These are phyloP conservation scores for Arthrobotrys conoides DNA, from an alignment of 2,329 filamentous ascomycete genomes.

Conservation along the genomic window DNA sequence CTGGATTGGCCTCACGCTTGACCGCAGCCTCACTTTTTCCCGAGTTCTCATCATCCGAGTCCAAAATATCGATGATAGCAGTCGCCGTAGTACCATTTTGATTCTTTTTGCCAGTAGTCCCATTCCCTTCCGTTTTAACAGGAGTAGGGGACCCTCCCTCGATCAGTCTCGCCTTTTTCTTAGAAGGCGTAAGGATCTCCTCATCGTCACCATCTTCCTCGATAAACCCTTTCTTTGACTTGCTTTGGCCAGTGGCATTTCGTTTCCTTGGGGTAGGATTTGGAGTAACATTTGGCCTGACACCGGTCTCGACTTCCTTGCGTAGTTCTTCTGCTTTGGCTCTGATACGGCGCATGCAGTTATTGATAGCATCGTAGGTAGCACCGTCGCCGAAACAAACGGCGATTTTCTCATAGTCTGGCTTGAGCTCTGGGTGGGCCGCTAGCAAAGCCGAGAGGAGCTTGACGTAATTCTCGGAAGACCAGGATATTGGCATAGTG, in stretches of 20 bases:
- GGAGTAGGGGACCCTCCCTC: constrained; percentile 32
- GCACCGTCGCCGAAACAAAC: constrained; percentile 57
- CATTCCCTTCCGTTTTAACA: constrained; percentile 8
- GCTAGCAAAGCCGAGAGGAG: constrained; percentile 50
- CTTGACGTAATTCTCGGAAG: constrained; percentile 57
- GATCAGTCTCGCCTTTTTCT: constrained; percentile 51
- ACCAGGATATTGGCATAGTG: constrained; percentile 53
- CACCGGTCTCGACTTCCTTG: constrained; percentile 49
- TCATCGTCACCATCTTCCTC: constrained; percentile 50
- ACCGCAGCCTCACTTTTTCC: constrained; percentile 3
- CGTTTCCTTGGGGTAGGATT: constrained; percentile 47
- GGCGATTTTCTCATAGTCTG: constrained; percentile 37
- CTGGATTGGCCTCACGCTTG: constrained; percentile 21
- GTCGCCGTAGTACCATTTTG: constrained; percentile 4
- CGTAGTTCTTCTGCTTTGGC: constrained; percentile 38
- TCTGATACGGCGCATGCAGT: constrained; percentile 50
- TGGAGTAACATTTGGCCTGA: constrained; percentile 43
- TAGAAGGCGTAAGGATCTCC: constrained; percentile 47
- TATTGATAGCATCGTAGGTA: constrained; percentile 56
- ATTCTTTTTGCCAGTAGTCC: not conserved
- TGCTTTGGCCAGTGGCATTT: constrained; percentile 32
- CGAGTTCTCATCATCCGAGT: constrained; percentile 44
- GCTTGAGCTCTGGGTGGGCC: constrained; percentile 50
- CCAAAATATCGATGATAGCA: constrained; percentile 45
- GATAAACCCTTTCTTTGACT: constrained; percentile 37